phyloP scores from a whole-genome alignment of 495 filamentous ascomycete genomes.

The Friedmanniomyces simplex region DNA sequence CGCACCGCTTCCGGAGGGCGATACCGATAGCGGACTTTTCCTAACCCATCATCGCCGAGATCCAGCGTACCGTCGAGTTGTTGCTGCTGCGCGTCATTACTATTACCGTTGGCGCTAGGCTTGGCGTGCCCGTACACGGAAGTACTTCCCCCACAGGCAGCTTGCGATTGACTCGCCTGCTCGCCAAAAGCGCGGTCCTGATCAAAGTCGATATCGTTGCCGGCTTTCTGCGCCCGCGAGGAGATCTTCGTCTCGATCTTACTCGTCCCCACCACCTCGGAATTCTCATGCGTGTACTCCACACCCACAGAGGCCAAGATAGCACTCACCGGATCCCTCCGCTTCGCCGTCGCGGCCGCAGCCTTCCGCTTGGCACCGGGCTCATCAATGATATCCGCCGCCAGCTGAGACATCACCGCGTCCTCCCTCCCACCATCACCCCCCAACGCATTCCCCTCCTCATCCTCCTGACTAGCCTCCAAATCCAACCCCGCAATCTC shows the following conservation, averaged over 20 bases:
- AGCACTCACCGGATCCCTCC: constrained; percentile 68
- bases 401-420: constrained; percentile 67
- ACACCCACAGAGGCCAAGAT: constrained; percentile 85
- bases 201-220: constrained; percentile 37
- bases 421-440: constrained; percentile 39
- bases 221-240: constrained; percentile 57
- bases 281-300: constrained; percentile 92
- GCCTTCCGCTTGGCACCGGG: constrained; percentile 4
- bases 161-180: background rate
- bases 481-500: constrained; percentile 64
- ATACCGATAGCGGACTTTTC: constrained; percentile 50
- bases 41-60: background rate
- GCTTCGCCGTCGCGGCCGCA: constrained; percentile 24
- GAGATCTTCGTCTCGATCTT: constrained; percentile 73
- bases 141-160: background rate
- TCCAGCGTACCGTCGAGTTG: too few relatives aligned
- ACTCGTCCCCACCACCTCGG: constrained; percentile 85
- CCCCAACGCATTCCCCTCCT: constrained; percentile 43
- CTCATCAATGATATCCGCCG: constrained; percentile 46
- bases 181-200: constrained; percentile 38
- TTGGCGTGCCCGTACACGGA: constrained; percentile 5
- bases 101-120: constrained; percentile 3
- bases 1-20: constrained; percentile 65
- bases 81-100: constrained; percentile 12
- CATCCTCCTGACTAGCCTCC: constrained; percentile 30